Conservation (phyloP, 1,139 yeast species). For the Debaryomycetaceae sp. region DNA sequence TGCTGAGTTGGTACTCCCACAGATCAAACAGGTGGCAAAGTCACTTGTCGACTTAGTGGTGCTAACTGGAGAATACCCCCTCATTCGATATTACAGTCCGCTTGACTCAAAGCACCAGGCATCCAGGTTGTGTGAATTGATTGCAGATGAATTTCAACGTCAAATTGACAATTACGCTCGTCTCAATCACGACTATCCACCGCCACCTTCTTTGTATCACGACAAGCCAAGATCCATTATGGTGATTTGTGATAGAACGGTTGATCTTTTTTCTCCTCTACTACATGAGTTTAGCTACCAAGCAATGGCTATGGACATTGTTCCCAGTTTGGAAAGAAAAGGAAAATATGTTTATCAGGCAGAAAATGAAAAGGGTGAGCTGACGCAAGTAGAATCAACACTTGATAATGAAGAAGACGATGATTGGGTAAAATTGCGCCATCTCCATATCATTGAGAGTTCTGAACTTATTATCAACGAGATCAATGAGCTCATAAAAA, state of each 20-base stretch:
- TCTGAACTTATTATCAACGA: constrained; percentile 60
- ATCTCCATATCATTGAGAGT: constrained; percentile 74
- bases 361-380: constrained; percentile 59
- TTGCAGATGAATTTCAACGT: constrained; percentile 70
- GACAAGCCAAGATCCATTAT: constrained; percentile 69
- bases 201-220: constrained; percentile 53
- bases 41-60: constrained; percentile 70
- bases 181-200: constrained; percentile 58
- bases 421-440: constrained; percentile 73
- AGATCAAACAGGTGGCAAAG: constrained; percentile 57
- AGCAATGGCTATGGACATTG: constrained; percentile 84
- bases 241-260: constrained; percentile 74
- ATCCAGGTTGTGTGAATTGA: constrained; percentile 61
- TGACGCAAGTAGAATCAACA: constrained; percentile 36
- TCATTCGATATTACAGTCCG: constrained; percentile 67
- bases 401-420: constrained; percentile 64
- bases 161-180: constrained; percentile 76
- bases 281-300: constrained; percentile 93
- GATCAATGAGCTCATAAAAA: constrained; percentile 63
- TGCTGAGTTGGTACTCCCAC: constrained; percentile 54
- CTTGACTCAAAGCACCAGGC: constrained; percentile 48
- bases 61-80: constrained; percentile 83
- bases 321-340: constrained; percentile 46
- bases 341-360: constrained; percentile 58
- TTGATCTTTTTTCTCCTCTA: constrained; percentile 81